Evolutionary conservation across 306 rosid genomes (phyloP), one percentile per base, ranked within the genome.

Genomic region (Ormosia semicastrata): DNA sequence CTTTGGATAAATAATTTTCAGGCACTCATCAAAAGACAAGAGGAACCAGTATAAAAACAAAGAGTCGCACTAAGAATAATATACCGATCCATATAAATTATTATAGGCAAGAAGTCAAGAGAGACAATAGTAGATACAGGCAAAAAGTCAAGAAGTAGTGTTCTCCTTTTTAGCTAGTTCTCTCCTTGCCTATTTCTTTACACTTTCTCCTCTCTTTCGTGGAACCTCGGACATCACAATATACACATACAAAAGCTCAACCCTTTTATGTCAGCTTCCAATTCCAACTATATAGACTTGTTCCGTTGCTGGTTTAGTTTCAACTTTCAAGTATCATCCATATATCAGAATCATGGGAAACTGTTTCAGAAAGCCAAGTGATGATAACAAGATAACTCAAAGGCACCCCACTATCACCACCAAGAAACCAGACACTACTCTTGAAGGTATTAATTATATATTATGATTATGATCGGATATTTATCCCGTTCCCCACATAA

Each of bases 151-250:
- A 58, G 5, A 6, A 66, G 34, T 15, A 44, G 10, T 10, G 11
- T 32, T 69, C 33, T 6, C 24, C 41, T 14, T 13, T 49, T 34
- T 1, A 41, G 29, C 32, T 15, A n/a, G 0, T 1, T 39, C 13
- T 17, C 37, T 58, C 66, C 30, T 11, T 2, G 6, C 37, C 44
- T 57, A 8, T 57, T 82, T 82, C 81, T 44, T 9, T 8, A 41
- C 76, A 58, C 33, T 18, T 82, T 82, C 85, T 47, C 44, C 49
- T 76, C 82, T 59, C 49, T 43, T 76, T 82, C 86, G n/a, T 8
- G 47, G 82, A 80, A 71, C 64, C 7, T 15, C 13, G 36, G n/a
- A 8, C 29, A 68, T 15, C n/a, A 30, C 53, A 17, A 47, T 36
- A 15, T 11, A 24, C 60, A 49, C 3, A 50, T 39, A 43, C 3